Evolutionary conservation across 2,329 filamentous ascomycete species (phyloP).

Genomic region (Trichoderma aggressivum): DNA sequence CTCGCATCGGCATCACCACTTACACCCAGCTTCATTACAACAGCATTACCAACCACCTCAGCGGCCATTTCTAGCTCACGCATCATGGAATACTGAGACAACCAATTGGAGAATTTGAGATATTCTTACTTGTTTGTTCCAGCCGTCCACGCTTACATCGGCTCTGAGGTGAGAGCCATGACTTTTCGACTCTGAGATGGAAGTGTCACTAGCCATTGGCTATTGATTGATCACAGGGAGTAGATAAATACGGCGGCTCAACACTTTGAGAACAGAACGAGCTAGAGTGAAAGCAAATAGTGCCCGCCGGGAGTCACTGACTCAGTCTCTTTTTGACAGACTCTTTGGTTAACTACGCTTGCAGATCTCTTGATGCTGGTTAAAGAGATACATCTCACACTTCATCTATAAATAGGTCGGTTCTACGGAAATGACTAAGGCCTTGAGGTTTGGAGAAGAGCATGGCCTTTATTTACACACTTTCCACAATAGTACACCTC

Average conservation of each 20-base stretch:
- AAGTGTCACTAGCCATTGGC: not conserved
- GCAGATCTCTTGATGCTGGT: not conserved
- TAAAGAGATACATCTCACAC: not conserved
- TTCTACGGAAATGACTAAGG: not conserved
- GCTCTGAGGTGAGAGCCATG: not conserved
- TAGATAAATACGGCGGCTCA: not conserved
- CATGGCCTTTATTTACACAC: not conserved
- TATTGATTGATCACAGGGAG: not conserved
- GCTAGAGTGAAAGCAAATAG: not conserved
- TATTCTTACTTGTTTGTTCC: not conserved
- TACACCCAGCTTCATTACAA: not conserved
- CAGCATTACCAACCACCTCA: not conserved
- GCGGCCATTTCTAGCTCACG: not conserved
- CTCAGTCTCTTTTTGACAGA: not conserved
- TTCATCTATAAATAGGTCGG: not conserved
- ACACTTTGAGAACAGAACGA: not conserved
- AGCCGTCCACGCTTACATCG: not conserved
- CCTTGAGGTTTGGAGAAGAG: not conserved
- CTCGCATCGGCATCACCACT: not conserved
- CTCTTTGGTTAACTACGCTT: not conserved
- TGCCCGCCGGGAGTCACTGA: not conserved
- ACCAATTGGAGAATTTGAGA: not conserved
- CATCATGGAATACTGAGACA: not conserved
- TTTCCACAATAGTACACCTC: not conserved
- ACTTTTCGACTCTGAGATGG: not conserved